A percentile compares a stretch with the other conserved stretches of the same genome.
These are phyloP conservation scores for Fusarium buxicola DNA, from an alignment of 2,329 filamentous ascomycete species.

Conservation along the genomic window DNA sequence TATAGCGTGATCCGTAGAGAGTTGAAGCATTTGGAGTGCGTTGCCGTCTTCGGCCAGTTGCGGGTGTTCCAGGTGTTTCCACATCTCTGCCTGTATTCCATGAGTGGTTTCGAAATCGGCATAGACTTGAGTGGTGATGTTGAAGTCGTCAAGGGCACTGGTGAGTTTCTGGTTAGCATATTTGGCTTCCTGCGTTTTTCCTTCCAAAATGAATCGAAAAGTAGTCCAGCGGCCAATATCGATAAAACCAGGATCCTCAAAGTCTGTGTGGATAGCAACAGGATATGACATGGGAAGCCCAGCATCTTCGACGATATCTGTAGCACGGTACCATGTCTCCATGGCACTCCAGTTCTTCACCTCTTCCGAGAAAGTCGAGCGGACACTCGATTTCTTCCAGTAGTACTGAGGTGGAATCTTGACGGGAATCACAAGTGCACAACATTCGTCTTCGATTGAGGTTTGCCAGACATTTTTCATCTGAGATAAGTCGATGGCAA, in stretches of 20 bases:
- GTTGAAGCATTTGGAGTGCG: constrained; percentile 46
- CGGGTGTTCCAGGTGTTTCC: constrained; percentile 49
- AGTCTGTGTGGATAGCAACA: constrained; percentile 54
- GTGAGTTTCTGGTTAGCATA: constrained; percentile 58
- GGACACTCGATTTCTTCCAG: constrained; percentile 51
- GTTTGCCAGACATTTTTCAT: constrained; percentile 58
- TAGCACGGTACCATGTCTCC: constrained; percentile 63
- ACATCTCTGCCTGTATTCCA: constrained; percentile 42
- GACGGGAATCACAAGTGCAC: constrained; percentile 60
- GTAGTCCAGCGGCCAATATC: constrained; percentile 70
- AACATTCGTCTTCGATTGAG: constrained; percentile 41
- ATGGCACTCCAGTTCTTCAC: constrained; percentile 53
- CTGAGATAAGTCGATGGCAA: constrained; percentile 58
- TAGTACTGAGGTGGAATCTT: constrained; percentile 62
- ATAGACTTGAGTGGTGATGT: constrained; percentile 65
- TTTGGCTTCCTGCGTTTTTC: constrained; percentile 37
- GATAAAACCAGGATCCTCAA: constrained; percentile 53
- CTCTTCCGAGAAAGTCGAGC: constrained; percentile 49
- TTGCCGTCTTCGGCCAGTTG: constrained; percentile 26
- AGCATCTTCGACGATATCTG: constrained; percentile 56
- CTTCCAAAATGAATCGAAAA: constrained; percentile 60
- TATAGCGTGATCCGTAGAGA: constrained; percentile 28
- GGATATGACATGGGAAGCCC: constrained; percentile 49
- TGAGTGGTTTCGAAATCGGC: constrained; percentile 56
- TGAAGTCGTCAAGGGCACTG: constrained; percentile 75